A percentile compares a stretch with the other conserved stretches of the same genome.
Conservation (phyloP, 305 asterid genomes). For the Solanum aculeatissimum region DNA sequence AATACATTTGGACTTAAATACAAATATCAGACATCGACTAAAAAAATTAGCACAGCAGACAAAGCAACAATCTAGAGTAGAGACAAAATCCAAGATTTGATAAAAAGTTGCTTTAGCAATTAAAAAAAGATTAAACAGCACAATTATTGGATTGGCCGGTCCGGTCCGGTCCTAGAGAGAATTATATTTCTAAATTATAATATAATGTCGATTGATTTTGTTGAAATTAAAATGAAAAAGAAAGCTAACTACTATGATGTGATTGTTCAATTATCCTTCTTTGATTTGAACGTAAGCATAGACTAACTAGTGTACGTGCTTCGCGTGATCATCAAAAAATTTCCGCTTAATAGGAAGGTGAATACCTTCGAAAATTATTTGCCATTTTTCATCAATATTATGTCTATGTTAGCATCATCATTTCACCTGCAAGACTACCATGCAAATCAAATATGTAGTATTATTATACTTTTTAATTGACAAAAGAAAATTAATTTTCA, state of each 20-base stretch:
- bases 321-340: too few relatives aligned
- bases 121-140: neutral
- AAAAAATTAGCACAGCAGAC: neutral
- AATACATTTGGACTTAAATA: accelerated
- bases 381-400: too few relatives aligned
- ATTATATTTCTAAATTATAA: neutral
- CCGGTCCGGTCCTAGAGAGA: neutral
- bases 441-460: too few relatives aligned
- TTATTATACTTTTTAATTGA: too few relatives aligned
- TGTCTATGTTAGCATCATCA: too few relatives aligned
- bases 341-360: too few relatives aligned
- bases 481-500: too few relatives aligned
- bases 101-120: neutral
- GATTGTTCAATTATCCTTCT: neutral
- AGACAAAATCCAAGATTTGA: neutral
- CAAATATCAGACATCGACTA: neutral
- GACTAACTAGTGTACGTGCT: neutral
- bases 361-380: too few relatives aligned
- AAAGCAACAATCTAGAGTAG: neutral
- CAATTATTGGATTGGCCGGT: neutral
- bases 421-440: too few relatives aligned
- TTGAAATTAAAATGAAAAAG: neutral
- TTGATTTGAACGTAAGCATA: neutral
- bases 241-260: neutral
- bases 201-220: neutral